These are phyloP conservation scores for Umbellularia californica DNA, from an alignment of 164 flowering plant species.

Conservation along the genomic window DNA sequence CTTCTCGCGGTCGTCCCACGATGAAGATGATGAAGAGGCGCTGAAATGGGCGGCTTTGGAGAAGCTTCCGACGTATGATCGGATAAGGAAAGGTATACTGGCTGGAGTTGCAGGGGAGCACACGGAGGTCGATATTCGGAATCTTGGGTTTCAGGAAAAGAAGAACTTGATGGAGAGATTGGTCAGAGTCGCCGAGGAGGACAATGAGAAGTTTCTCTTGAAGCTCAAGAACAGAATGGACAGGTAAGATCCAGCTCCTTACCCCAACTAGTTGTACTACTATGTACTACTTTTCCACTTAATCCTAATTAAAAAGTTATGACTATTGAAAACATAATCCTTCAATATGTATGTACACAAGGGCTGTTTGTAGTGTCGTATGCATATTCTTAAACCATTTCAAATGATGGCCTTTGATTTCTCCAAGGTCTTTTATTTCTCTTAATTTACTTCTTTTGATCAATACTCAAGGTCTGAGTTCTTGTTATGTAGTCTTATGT, in stretches of 20 bases:
- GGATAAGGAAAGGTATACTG: slow-evolving; percentile 9
- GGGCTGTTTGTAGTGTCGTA: too few species aligned
- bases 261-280: not conserved
- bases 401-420: too few species aligned
- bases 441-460: too few species aligned
- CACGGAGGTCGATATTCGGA: slow-evolving; percentile 64
- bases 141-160: slow-evolving; percentile 49
- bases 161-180: slow-evolving; percentile 61
- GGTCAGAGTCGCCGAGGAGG: slow-evolving; percentile 77
- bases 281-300: too few species aligned
- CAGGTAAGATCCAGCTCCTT: slow-evolving; percentile 29
- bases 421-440: too few species aligned
- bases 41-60: slow-evolving; percentile 19
- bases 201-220: slow-evolving; percentile 73
- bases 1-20: slow-evolving; percentile 12
- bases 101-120: slow-evolving; percentile 12
- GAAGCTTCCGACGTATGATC: slow-evolving; percentile 16
- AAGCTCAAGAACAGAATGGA: slow-evolving; percentile 70
- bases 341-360: too few species aligned
- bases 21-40: slow-evolving; percentile 18
- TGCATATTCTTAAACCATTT: too few species aligned
- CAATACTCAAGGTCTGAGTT: too few species aligned
- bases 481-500: too few species aligned
- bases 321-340: too few species aligned
- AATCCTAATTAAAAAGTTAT: too few species aligned